These are phyloP conservation scores for Leccinum pellstonianum DNA, from an alignment of 768 basidiomycete species.

Conservation along the genomic window DNA sequence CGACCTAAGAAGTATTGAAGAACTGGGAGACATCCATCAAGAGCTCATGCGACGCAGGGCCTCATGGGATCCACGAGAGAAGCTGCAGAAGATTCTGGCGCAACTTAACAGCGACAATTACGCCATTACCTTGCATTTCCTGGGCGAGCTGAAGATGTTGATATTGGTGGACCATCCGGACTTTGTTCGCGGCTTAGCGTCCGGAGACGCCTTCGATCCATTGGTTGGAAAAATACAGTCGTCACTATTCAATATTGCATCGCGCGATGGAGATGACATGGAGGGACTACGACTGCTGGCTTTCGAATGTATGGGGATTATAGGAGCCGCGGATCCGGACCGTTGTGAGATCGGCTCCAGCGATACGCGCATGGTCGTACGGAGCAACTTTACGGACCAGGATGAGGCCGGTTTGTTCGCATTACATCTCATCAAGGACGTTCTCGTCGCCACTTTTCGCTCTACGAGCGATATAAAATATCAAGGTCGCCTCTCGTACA, in stretches of 20 bases:
- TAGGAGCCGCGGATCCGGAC: constrained; percentile 96
- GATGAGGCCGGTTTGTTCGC: constrained; percentile 77
- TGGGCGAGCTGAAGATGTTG: constrained; percentile 72
- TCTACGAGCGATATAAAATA: constrained; percentile 93
- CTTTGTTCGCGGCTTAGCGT: constrained; percentile 60
- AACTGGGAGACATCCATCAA: constrained; percentile 46
- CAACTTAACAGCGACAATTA: constrained; percentile 77
- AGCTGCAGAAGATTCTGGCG: constrained; percentile 66
- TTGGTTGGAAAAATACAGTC: constrained; percentile 66
- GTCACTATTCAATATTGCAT: constrained; percentile 64
- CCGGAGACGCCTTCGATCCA: constrained; percentile 86
- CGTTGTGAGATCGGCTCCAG: constrained; percentile 66
- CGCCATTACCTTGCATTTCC: constrained; percentile 68
- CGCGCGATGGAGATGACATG: constrained; percentile 74
- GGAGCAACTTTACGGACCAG: constrained; percentile 78
- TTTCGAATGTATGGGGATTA: constrained; percentile 86
- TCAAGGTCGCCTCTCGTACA: constrained; percentile 84
- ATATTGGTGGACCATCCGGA: constrained; percentile 50
- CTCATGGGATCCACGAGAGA: constrained; percentile 50
- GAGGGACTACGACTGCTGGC: constrained; percentile 68
- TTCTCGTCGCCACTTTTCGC: constrained; percentile 87
- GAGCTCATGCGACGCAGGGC: constrained; percentile 47
- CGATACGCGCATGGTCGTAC: constrained; percentile 67
- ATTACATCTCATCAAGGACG: constrained; percentile 78
- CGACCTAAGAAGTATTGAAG: constrained; percentile 70